A percentile compares a stretch with the other conserved stretches of the same genome.
phyloP scores from a whole-genome alignment of 1,284 basidiomycete species.

The Cutaneotrichosporon sp. region DNA sequence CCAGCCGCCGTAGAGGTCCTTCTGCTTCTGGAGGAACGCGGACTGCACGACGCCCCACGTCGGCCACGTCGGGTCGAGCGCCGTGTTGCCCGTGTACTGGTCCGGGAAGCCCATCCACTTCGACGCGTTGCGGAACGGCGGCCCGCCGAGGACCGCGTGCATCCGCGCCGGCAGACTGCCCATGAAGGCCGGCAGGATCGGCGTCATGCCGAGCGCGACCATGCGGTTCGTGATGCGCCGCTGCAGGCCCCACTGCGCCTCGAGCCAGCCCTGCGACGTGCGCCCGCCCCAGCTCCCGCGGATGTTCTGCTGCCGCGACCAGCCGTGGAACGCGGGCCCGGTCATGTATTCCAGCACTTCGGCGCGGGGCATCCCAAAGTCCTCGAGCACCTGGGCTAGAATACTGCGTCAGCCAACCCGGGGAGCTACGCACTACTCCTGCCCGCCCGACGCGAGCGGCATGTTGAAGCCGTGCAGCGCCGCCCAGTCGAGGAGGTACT shows the following conservation, averaged over 20 bases:
- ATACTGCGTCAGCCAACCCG: slow-evolving; percentile 18
- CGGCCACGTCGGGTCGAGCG: slow-evolving; percentile 56
- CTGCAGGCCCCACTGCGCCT: slow-evolving; percentile 55
- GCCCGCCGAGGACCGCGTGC: slow-evolving; percentile 50
- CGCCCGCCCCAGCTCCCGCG: slow-evolving; percentile 55
- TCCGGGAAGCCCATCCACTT: slow-evolving; percentile 14
- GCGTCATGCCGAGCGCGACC: slow-evolving; percentile 58
- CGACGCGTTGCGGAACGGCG: slow-evolving; percentile 45
- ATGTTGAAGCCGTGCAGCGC: slow-evolving; percentile 57
- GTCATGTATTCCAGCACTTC: slow-evolving; percentile 51
- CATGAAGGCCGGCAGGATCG: slow-evolving; percentile 56
- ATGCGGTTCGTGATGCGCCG: slow-evolving; percentile 55
- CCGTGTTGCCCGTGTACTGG: slow-evolving; percentile 52
- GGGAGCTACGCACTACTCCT: slow-evolving; percentile 45
- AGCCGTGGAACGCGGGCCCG: slow-evolving; percentile 57
- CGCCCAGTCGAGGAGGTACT: slow-evolving; percentile 57
- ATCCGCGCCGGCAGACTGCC: slow-evolving; percentile 56
- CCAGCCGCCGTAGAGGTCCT: slow-evolving; percentile 52
- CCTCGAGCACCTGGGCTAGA: slow-evolving; percentile 53
- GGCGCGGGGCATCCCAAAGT: slow-evolving; percentile 54
- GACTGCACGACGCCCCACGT: slow-evolving; percentile 54
- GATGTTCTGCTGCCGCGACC: slow-evolving; percentile 58
- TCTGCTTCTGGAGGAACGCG: slow-evolving; percentile 56
- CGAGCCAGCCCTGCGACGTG: slow-evolving; percentile 53
- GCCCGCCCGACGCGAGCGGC: slow-evolving; percentile 57